Evolutionary conservation across 345 rosid genomes (phyloP).

Genomic region (Rhizophora apiculata): DNA sequence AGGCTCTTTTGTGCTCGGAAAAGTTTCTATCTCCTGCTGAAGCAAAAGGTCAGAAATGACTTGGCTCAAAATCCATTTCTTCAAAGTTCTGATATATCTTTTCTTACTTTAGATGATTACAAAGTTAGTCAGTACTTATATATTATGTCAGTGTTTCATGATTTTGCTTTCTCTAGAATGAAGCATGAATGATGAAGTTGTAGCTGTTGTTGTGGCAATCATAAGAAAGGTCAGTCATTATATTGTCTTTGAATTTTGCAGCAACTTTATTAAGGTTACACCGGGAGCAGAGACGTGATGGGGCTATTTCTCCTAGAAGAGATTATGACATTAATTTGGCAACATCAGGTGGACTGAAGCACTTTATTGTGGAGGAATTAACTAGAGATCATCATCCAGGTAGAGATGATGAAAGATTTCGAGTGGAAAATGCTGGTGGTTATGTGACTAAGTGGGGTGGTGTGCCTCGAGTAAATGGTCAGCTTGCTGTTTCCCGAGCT

Average conservation of each 20-base stretch:
- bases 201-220: background rate
- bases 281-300: slow-evolving; percentile 57
- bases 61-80: slow-evolving; percentile 8
- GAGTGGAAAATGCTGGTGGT: slow-evolving; percentile 93
- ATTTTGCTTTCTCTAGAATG: slow-evolving; percentile 4
- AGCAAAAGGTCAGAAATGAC: slow-evolving; percentile 63
- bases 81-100: background rate
- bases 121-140: background rate
- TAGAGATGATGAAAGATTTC: slow-evolving; percentile 81
- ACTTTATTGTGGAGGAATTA: slow-evolving; percentile 61
- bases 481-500: slow-evolving; percentile 83
- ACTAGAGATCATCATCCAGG: slow-evolving; percentile 86
- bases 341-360: slow-evolving; percentile 45
- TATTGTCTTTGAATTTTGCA: slow-evolving; percentile 37
- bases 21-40: slow-evolving; percentile 69
- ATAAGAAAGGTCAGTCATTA: slow-evolving; percentile 12
- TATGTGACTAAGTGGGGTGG: slow-evolving; percentile 77
- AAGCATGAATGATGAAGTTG: background rate
- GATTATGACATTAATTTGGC: slow-evolving; percentile 40
- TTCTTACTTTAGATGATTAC: background rate
- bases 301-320: slow-evolving; percentile 42
- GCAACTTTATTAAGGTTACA: slow-evolving; percentile 69
- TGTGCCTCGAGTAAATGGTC: slow-evolving; percentile 81
- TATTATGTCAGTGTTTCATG: background rate
- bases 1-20: slow-evolving; percentile 89